Conservation (phyloP, 352 stramenopile species). For the Pythium brassicae region DNA sequence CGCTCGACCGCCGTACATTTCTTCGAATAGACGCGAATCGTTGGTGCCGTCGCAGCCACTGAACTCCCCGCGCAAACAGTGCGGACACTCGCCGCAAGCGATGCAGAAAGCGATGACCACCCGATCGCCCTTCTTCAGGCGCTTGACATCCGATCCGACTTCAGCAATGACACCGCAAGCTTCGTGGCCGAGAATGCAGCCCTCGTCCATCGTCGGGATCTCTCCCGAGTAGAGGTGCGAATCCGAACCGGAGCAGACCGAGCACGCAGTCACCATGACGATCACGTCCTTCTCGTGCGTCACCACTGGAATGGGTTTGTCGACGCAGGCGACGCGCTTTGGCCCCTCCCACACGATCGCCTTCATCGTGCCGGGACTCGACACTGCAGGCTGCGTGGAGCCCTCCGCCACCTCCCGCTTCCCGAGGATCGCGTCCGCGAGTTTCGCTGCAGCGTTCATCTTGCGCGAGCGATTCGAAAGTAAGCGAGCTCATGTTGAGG, state of each 20-base stretch:
- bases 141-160: constrained; percentile 43
- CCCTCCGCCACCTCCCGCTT: constrained; percentile 18
- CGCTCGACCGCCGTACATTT: constrained; percentile 59
- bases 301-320: constrained; percentile 20
- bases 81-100: constrained; percentile 65
- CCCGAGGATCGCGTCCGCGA: constrained; percentile 3
- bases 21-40: constrained; percentile 54
- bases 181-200: constrained; percentile 66
- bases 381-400: constrained; percentile 22
- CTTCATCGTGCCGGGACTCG: constrained; percentile 26
- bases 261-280: constrained; percentile 62
- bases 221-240: constrained; percentile 34
- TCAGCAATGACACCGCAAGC: constrained; percentile 52
- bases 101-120: constrained; percentile 70
- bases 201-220: constrained; percentile 40
- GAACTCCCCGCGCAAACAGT: constrained; percentile 56
- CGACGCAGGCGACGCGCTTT: constrained; percentile 14
- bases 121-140: constrained; percentile 55
- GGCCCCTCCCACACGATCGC: constrained; percentile 23
- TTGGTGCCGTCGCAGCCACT: constrained; percentile 71
- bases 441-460: constrained; percentile 8
- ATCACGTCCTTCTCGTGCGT: constrained; percentile 42
- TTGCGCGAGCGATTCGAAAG: background rate
- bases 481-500: background rate
- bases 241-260: constrained; percentile 49